phyloP scores from a whole-genome alignment of 2,329 filamentous ascomycete genomes.

The Xylaria sp. region DNA sequence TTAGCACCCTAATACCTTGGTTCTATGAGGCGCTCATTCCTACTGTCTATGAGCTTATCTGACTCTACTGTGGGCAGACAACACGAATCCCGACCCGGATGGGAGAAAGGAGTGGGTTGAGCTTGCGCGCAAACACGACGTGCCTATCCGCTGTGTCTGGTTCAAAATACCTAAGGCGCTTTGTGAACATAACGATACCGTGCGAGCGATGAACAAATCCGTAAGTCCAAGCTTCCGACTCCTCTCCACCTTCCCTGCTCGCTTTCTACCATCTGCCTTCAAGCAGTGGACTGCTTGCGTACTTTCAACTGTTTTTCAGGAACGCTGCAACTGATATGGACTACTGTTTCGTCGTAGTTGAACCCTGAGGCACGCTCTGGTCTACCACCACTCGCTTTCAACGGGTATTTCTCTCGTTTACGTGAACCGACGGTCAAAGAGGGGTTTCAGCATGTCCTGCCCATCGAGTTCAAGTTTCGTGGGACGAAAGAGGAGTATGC shows the following conservation, averaged over 20 bases:
- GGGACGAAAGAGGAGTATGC: slow-evolving; percentile 75
- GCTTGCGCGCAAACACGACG: slow-evolving; percentile 74
- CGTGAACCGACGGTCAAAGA: slow-evolving; percentile 77
- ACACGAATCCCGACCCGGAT: slow-evolving; percentile 89
- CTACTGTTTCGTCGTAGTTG: slow-evolving; percentile 58
- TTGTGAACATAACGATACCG: slow-evolving; percentile 87
- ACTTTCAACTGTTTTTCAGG: neutral
- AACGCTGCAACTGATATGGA: neutral
- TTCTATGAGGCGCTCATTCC: neutral
- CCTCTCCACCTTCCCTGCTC: neutral
- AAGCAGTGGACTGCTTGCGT: slow-evolving; percentile 8
- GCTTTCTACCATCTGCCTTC: neutral
- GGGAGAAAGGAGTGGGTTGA: slow-evolving; percentile 82
- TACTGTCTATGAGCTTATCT: neutral
- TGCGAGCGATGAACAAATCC: slow-evolving; percentile 73
- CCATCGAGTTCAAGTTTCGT: slow-evolving; percentile 79
- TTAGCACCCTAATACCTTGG: neutral
- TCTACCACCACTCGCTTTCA: slow-evolving; percentile 84
- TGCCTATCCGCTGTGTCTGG: slow-evolving; percentile 86
- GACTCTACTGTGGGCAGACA: slow-evolving; percentile 70
- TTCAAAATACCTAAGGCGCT: slow-evolving; percentile 79
- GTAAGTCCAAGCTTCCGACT: slow-evolving; percentile 42
- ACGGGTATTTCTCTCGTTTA: slow-evolving; percentile 77
- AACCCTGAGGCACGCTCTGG: slow-evolving; percentile 84
- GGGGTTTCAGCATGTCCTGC: slow-evolving; percentile 84